These are phyloP conservation scores for Ophiostoma australiae DNA, from an alignment of 2,329 filamentous ascomycete genomes.

Conservation along the genomic window DNA sequence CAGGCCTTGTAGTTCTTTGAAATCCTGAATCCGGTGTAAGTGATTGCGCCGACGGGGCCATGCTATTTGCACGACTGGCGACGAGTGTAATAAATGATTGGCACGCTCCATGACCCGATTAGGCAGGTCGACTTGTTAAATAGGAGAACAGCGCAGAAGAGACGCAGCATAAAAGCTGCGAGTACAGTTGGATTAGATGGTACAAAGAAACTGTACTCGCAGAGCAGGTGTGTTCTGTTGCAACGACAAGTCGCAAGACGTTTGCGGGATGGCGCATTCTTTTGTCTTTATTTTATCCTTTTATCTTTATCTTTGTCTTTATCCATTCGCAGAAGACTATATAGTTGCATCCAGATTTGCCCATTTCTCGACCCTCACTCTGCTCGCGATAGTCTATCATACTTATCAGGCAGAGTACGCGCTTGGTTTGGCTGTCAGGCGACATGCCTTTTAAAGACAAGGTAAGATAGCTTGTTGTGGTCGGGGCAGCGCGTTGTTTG, in stretches of 20 bases:
- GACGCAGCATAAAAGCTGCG: background rate
- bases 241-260: constrained; percentile 6
- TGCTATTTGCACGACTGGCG: background rate
- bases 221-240: background rate
- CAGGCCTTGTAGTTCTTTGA: background rate
- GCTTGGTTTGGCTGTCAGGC: constrained; percentile 1
- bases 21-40: background rate
- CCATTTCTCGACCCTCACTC: background rate
- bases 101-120: background rate
- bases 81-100: constrained; percentile 3
- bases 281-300: background rate
- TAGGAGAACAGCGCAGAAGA: background rate
- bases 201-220: background rate
- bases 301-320: too few species aligned
- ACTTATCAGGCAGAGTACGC: background rate
- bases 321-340: background rate
- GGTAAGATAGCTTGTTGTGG: background rate
- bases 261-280: background rate
- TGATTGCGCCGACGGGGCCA: background rate
- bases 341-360: background rate
- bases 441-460: constrained; percentile 12
- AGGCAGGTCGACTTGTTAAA: background rate
- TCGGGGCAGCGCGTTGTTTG: background rate
- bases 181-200: background rate
- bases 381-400: background rate